Evolutionary conservation across 768 basidiomycete species (phyloP).

Genomic region (Phanerochaete carnosa): DNA sequence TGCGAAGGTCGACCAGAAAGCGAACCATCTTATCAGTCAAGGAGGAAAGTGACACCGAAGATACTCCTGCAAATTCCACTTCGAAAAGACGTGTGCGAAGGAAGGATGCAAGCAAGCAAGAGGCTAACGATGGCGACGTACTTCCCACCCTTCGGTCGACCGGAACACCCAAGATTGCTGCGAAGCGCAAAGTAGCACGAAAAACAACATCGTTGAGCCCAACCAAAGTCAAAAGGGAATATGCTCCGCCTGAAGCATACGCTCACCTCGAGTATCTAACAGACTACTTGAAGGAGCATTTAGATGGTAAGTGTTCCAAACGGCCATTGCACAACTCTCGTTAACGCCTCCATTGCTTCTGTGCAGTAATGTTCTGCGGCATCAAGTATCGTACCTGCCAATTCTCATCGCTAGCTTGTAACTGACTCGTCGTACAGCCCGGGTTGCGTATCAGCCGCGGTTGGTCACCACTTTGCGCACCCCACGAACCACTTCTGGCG

Average conservation of each 20-base stretch:
- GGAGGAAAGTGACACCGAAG: background rate
- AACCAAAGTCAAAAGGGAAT: conserved; percentile 36
- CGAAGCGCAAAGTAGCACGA: background rate
- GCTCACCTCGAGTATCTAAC: conserved; percentile 47
- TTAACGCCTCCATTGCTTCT: background rate
- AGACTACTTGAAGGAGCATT: conserved; percentile 48
- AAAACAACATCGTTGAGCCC: background rate
- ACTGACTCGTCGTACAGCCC: conserved; percentile 40
- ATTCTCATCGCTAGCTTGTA: background rate
- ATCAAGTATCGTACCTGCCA: conserved; percentile 56
- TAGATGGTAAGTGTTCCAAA: conserved; percentile 48
- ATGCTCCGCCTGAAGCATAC: conserved; percentile 50
- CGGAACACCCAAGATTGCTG: background rate
- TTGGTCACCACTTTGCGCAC: conserved; percentile 78
- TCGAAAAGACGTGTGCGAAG: background rate
- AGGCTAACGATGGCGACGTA: background rate
- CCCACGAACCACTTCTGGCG: conserved; percentile 83
- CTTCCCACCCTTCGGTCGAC: background rate
- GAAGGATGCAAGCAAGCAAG: background rate
- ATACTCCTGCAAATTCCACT: background rate
- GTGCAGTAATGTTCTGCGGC: conserved; percentile 75
- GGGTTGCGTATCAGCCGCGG: conserved; percentile 60
- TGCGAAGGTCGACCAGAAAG: background rate
- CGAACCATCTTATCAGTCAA: background rate
- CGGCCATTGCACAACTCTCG: background rate